Evolutionary conservation across 140 eudicot species (phyloP), one percentile per base, ranked within the genome.

Genomic region (Ambrosia hybrid): DNA sequence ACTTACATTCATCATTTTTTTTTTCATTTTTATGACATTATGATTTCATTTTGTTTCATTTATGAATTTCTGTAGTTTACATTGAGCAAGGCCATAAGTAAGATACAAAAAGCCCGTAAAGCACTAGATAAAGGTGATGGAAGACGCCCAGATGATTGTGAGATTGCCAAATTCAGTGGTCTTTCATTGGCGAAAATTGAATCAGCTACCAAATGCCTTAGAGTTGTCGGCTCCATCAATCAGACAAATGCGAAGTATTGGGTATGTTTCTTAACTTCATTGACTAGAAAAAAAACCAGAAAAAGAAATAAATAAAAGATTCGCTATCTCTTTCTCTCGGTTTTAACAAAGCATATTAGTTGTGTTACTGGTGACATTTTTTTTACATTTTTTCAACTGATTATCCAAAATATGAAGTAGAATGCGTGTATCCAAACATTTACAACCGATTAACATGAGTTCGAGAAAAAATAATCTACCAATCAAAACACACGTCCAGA

Each of bases 151-250:
- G 85, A 78, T 78, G 87, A 82, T 55, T 39, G 49, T 68, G 96
- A 92, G 61, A 80, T 92, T 46, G 88, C 96, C 26, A 87, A 87
- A 70, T 85, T 82, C 72, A 90, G 96, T 1, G 96, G 98, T 57
- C 81, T 93, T 49, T 85, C 98, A 7, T 67, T 88, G 73, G 81
- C 90, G 34, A 90, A 87, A 65, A 82, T 93, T 65, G 68, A 71
- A 76, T 85, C 96, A 7, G 98, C 97, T 53, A 71, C 74, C 67
- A 85, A 78, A 71, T 90, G 93, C 86, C 84, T 83, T 64, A 84
- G 96, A 75, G 90, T 90, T 30, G 96, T 93, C 37, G 97, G 97
- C 52, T 89, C 98, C 61, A 69, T 90, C 38, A 87, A 93, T 84
- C 89, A 84, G 68, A 86, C 83, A 26, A 72, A 67, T 73, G 67